Evolutionary conservation across 495 filamentous ascomycete species (phyloP), one percentile per base, ranked within the genome.

Genomic region (Aspergillus leporis): DNA sequence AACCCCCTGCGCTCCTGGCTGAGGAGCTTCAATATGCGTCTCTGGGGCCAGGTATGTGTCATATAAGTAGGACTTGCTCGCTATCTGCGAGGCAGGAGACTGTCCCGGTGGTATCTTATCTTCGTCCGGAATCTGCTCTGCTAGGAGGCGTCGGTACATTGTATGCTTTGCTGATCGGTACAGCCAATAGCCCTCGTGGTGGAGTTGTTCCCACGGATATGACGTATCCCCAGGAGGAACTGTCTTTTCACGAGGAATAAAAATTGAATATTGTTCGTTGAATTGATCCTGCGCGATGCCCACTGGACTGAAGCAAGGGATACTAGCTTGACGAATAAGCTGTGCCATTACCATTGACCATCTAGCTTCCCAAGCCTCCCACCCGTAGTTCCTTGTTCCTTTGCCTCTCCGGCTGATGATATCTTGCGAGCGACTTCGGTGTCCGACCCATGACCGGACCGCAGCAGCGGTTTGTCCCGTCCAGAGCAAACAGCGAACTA

Each of bases 181-280:
- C 53, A 90, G 84, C 90, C 93, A 97, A 67, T 95, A 97, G 0
- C 92, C 93, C 13, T 88, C 75, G 62, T 97, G 93, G 58, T 96
- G 92, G 5, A 97, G 79, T 12, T 85, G 72, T 55, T 97, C 88
- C 85, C 87, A 93, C 0, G 92, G 90, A 40, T 81, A 80, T 10
- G 92, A 71, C 45, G 83, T 76, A 63, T 95, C 91, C 3, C 74
- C 73, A 6, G 83, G 77, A 34, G 85, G 75, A 12, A 86, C 73
- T 4, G 74, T 75, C 70, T 93, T 95, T 64, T 96, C 91, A 0
- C 86, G 85, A 10, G 67, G 71, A 14, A 83, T 77, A 62, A 81
- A 92, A 7, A 88, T 70, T 7, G 67, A 58, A 56, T 69, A 66
- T 0, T 71, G 57, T 28, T 71, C 68, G 23, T 52, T 53, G 28